A percentile compares a stretch with the other conserved stretches of the same genome.
Conservation (phyloP, 345 rosid genomes). For the Salix purpurea region DNA sequence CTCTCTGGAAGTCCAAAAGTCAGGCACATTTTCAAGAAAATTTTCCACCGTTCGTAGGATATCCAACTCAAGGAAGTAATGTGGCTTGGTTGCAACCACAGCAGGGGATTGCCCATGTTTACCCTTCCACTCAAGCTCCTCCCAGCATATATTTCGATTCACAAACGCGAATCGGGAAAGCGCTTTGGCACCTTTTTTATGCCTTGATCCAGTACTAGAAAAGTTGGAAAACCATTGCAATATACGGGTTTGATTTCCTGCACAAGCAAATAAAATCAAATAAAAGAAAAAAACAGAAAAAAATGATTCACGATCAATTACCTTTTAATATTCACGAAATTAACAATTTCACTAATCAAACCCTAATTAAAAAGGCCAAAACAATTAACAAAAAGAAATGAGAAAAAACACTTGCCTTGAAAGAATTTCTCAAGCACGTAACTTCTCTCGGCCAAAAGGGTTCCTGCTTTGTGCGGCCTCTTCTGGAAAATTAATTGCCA, state of each 20-base stretch:
- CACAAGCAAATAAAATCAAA: neutral
- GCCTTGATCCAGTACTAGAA: constrained; percentile 60
- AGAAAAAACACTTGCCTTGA: constrained; percentile 39
- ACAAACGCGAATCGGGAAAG: constrained; percentile 79
- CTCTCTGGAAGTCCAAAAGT: constrained; percentile 85
- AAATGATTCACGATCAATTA: neutral
- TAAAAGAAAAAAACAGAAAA: neutral
- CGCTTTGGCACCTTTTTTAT: constrained; percentile 80
- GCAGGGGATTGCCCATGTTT: constrained; percentile 98
- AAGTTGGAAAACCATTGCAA: constrained; percentile 71
- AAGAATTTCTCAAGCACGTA: constrained; percentile 69
- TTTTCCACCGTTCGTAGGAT: constrained; percentile 66
- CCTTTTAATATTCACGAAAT: neutral
- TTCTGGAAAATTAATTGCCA: constrained; percentile 57
- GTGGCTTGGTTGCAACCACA: constrained; percentile 90
- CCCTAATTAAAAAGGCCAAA: neutral
- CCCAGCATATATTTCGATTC: constrained; percentile 92
- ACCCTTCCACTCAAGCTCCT: constrained; percentile 91
- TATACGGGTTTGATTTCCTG: constrained; percentile 58
- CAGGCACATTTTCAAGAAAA: constrained; percentile 73
- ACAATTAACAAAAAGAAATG: neutral
- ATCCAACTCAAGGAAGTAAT: constrained; percentile 88
- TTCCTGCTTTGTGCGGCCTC: constrained; percentile 47
- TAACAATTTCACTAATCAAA: neutral
- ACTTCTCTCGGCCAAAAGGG: constrained; percentile 54